Evolutionary conservation across 768 basidiomycete species (phyloP).

Genomic region (Boletus reticulatus): DNA sequence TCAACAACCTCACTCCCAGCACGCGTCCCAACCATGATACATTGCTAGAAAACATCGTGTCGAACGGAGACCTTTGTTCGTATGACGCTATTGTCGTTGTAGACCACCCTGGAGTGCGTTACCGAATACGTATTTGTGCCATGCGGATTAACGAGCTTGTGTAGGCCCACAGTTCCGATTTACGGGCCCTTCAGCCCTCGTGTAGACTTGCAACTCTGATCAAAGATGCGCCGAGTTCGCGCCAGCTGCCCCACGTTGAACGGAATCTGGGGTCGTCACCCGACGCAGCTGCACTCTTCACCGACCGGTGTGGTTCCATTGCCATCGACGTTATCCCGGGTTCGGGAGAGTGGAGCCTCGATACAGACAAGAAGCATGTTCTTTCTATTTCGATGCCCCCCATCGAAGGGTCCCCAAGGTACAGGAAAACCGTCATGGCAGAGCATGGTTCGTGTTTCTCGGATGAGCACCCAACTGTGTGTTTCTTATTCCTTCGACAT

Average conservation of each 20-base stretch:
- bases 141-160: conserved; percentile 1
- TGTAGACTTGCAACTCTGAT: conserved; percentile 50
- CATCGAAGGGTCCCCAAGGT: conserved; percentile 39
- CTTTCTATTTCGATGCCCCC: conserved; percentile 55
- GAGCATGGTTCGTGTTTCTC: conserved; percentile 48
- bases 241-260: conserved; percentile 62
- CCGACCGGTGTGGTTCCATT: conserved; percentile 53
- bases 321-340: conserved; percentile 43
- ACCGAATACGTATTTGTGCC: not conserved
- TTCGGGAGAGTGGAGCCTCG: conserved; percentile 34
- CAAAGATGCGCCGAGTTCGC: conserved; percentile 47
- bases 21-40: conserved; percentile 29
- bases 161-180: conserved; percentile 76
- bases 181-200: conserved; percentile 54
- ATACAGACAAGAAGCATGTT: conserved; percentile 49
- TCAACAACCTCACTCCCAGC: conserved; percentile 41
- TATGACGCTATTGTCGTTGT: conserved; percentile 67
- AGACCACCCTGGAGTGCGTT: conserved; percentile 70
- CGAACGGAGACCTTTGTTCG: conserved; percentile 49
- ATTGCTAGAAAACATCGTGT: conserved; percentile 45
- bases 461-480: not conserved
- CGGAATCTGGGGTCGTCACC: conserved; percentile 27
- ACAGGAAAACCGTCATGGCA: conserved; percentile 48
- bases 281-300: conserved; percentile 42
- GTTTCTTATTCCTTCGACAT: not conserved